These are phyloP conservation scores for Fusarium coffeatum DNA, from an alignment of 2,329 filamentous ascomycete genomes.

Conservation along the genomic window DNA sequence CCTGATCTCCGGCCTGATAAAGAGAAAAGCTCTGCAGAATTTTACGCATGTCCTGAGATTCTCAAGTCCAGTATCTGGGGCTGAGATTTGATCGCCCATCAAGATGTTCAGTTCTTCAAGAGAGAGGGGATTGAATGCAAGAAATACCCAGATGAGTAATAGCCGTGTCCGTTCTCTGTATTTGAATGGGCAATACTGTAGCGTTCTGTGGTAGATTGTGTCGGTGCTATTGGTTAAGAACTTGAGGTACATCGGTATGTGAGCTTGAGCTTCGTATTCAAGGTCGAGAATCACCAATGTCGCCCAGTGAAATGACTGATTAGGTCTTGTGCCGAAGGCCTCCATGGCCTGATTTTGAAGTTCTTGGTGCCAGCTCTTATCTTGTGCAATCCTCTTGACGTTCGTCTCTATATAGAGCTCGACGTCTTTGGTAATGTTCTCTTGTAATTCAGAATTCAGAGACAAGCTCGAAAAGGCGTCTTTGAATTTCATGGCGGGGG, in stretches of 20 bases:
- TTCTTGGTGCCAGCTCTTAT: background rate
- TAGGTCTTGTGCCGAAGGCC: background rate
- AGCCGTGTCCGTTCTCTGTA: background rate
- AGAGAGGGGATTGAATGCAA: constrained; percentile 6
- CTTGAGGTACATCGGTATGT: background rate
- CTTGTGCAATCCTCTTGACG: background rate
- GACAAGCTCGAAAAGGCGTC: background rate
- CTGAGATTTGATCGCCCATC: background rate
- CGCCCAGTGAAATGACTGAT: background rate
- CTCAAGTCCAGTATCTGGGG: background rate
- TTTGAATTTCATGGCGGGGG: accelerated
- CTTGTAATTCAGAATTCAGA: background rate
- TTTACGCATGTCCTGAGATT: background rate
- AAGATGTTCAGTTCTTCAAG: background rate
- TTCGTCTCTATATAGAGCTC: background rate
- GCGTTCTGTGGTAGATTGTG: background rate
- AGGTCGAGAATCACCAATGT: background rate
- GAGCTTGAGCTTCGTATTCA: background rate
- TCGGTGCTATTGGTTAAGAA: background rate
- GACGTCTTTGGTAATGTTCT: background rate
- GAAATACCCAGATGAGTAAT: background rate
- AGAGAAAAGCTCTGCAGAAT: background rate
- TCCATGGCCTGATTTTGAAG: background rate
- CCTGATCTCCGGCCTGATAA: background rate
- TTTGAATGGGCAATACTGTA: background rate